Evolutionary conservation across 2,329 filamentous ascomycete genomes (phyloP), one percentile per base, ranked within the genome.

Genomic region (Nakataea oryzae): DNA sequence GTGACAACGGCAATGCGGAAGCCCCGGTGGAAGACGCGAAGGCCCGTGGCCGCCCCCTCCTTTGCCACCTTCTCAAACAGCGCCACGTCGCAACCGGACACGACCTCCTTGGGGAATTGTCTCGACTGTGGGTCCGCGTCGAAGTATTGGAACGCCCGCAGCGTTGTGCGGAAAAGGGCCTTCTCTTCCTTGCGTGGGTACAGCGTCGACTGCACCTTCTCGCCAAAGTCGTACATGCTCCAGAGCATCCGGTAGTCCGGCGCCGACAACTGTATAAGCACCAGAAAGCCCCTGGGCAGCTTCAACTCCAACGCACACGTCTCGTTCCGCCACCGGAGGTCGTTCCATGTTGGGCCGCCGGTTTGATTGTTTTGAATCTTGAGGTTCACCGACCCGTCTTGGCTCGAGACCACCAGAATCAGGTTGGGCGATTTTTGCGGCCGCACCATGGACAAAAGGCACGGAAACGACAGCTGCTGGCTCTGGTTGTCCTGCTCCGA

Each of bases 181-280:
- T 78, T 79, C 74, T 97, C 93, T 61, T 90, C 88, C 32, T 80
- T 79, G 54, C 85, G 82, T 8, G 86, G 85, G 47, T 85, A 85
- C 55, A 96, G 78, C 60, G 85, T 89, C 29, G 81, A 80, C 69
- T 92, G 88, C 2, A 93, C 85, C 68, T 89, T 91, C 66, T 82
- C 83, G 29, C 89, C 90, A 71, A 96, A 93, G 64, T 96, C 91
- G 66, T 92, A 91, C 73, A 96, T 91, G 67, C 86, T 89, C 85
- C 88, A 93, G 13, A 96, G 75, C 65, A 84, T 86, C 64, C 87
- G 84, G 75, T 89, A 96, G 70, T 96, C 91, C n/a, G 83, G 78
- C 68, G 92, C 89, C 17, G 80, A 81, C 70, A 92, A 86, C 65
- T 88, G 85, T 24, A 95, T 76, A 26, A 83, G 83, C 55, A 96